Percentiles rank a stretch among this genome's conserved stretches.
Conservation (phyloP, 2,329 filamentous ascomycete genomes). For the Fusarium sp. region DNA sequence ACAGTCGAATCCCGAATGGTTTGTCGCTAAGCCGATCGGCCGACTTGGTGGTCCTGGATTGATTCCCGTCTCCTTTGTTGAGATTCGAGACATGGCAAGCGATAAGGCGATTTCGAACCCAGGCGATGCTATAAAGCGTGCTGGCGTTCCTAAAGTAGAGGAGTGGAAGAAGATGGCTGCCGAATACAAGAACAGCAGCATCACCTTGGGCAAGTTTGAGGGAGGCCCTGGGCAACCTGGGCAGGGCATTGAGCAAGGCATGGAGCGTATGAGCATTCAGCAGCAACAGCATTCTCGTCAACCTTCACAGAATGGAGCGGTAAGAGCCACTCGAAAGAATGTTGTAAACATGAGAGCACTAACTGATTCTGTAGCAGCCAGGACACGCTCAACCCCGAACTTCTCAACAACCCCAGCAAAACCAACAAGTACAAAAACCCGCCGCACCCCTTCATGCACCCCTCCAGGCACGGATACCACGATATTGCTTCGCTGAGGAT, state of each 20-base stretch:
- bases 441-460: constrained; percentile 78
- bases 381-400: constrained; percentile 45
- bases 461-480: constrained; percentile 85
- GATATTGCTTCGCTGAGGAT: constrained; percentile 96
- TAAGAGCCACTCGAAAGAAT: constrained; percentile 36
- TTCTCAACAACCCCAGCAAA: constrained; percentile 56
- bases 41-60: constrained; percentile 94
- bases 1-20: constrained; percentile 99
- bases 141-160: constrained; percentile 93
- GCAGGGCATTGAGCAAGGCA: constrained; percentile 74
- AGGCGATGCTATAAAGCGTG: constrained; percentile 86
- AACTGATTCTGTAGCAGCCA: constrained; percentile 41
- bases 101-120: constrained; percentile 87
- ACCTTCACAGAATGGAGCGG: constrained; percentile 49
- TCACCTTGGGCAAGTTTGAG: constrained; percentile 93
- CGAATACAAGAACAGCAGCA: constrained; percentile 99
- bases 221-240: constrained; percentile 57
- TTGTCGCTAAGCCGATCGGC: constrained; percentile 98
- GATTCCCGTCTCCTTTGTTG: constrained; percentile 96
- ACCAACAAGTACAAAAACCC: constrained; percentile 57
- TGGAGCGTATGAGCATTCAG: constrained; percentile 84
- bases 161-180: constrained; percentile 99
- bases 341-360: background rate
- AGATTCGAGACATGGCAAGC: constrained; percentile 94
- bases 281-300: constrained; percentile 49